These are phyloP conservation scores for Fraxinus sp. DNA, from an alignment of 305 asterid species.

Conservation along the genomic window DNA sequence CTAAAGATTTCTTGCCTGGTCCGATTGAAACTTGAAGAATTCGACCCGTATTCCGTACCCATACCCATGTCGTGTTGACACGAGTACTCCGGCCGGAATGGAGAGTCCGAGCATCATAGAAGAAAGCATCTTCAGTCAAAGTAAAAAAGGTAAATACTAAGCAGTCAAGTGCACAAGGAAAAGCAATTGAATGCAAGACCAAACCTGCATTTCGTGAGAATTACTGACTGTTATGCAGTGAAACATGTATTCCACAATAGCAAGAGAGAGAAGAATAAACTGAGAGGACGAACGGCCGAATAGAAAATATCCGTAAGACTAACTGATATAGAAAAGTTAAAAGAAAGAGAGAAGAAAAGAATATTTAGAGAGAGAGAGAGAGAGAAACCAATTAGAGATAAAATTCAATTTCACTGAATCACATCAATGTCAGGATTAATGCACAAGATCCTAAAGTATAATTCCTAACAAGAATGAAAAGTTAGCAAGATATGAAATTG, in stretches of 20 bases:
- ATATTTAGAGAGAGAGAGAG: neutral
- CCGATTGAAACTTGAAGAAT: no score
- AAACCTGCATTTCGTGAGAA: neutral
- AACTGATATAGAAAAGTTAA: neutral
- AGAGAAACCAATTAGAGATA: neutral
- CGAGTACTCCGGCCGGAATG: no score
- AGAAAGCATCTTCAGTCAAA: neutral
- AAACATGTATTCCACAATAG: neutral
- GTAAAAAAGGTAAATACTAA: neutral
- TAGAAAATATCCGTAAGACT: neutral
- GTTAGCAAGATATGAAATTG: neutral
- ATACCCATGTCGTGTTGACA: no score
- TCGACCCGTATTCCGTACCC: no score
- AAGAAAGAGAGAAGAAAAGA: neutral
- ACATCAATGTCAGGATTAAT: neutral
- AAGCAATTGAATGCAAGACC: neutral
- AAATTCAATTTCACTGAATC: neutral
- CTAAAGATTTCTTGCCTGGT: no score
- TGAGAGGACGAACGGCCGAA: neutral
- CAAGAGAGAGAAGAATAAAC: neutral
- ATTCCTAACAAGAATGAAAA: neutral
- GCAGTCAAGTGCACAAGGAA: neutral
- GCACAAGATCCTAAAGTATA: neutral
- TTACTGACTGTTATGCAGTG: neutral
- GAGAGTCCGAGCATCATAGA: no score